These are phyloP conservation scores for Xylaria sp. DNA, from an alignment of 2,329 filamentous ascomycete species.

Conservation along the genomic window DNA sequence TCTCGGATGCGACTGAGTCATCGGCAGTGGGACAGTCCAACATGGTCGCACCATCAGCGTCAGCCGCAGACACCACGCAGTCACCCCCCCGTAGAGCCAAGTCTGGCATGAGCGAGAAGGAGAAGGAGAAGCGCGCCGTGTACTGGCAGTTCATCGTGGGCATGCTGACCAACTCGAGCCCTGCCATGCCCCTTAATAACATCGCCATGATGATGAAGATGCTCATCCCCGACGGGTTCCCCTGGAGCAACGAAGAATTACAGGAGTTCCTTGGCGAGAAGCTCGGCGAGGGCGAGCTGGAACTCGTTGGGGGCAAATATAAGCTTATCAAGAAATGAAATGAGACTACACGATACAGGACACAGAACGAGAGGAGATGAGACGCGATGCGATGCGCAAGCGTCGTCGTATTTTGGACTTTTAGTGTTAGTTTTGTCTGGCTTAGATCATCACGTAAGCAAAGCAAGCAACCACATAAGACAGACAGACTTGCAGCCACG, in stretches of 20 bases:
- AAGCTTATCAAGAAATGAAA: conserved; percentile 69
- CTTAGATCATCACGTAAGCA: conserved; percentile 9
- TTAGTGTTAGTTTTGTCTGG: not conserved
- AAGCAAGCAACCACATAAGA: conserved; percentile 20
- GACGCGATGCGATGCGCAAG: too few relatives aligned
- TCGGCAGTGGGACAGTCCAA: conserved; percentile 45
- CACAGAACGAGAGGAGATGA: not conserved
- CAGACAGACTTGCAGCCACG: conserved; percentile 12
- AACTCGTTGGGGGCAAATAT: conserved; percentile 77
- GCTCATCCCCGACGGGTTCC: conserved; percentile 86
- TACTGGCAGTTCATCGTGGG: conserved; percentile 94
- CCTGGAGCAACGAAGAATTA: conserved; percentile 89
- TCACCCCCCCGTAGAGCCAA: conserved; percentile 62
- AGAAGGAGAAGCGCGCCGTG: conserved; percentile 68
- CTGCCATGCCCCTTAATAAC: conserved; percentile 79
- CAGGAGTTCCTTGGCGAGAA: conserved; percentile 82
- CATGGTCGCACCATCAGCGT: conserved; percentile 40
- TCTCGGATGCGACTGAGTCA: conserved; percentile 54
- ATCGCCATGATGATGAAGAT: conserved; percentile 97
- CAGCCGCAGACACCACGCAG: conserved; percentile 44
- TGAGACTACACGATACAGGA: not conserved
- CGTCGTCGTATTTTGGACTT: conserved; percentile 22
- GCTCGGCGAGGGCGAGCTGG: conserved; percentile 76
- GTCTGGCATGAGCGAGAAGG: conserved; percentile 69
- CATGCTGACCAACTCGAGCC: conserved; percentile 92